Conservation (phyloP, 2,329 filamentous ascomycete species). For the Escovopsis weberi region DNA sequence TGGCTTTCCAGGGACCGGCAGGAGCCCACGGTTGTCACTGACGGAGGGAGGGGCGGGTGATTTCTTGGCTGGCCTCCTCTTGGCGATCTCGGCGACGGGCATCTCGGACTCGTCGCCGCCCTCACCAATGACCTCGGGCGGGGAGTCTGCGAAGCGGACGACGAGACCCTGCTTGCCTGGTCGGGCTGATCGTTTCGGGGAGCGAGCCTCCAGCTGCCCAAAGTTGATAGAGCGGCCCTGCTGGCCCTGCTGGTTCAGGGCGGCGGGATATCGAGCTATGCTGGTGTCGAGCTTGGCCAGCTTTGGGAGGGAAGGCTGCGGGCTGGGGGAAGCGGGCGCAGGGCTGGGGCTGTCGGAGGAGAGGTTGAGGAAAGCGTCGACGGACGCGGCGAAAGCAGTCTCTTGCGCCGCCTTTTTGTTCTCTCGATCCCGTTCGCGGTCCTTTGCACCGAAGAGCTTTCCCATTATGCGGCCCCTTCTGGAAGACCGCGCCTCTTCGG, state of each 20-base stretch:
- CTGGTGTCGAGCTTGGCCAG: conserved; percentile 43
- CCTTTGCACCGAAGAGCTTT: conserved; percentile 41
- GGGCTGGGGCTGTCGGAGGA: conserved; percentile 40
- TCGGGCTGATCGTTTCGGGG: conserved; percentile 29
- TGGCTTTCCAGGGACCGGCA: conserved; percentile 4
- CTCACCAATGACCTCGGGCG: conserved; percentile 74
- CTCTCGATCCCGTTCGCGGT: conserved; percentile 15
- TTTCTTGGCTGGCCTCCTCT: conserved; percentile 31
- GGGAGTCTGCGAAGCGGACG: conserved; percentile 59
- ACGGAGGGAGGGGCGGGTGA: conserved; percentile 17
- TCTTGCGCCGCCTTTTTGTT: conserved; percentile 15
- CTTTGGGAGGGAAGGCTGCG: conserved; percentile 28
- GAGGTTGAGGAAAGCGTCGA: conserved; percentile 46
- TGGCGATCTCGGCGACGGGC: conserved; percentile 57
- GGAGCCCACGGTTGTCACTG: conserved; percentile 6
- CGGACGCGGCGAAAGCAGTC: conserved; percentile 26
- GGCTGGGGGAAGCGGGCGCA: conserved; percentile 32
- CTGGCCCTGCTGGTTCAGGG: conserved; percentile 27
- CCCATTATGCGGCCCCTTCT: conserved; percentile 46
- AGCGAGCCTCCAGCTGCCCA: conserved; percentile 25
- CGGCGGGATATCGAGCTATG: conserved; percentile 41
- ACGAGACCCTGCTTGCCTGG: conserved; percentile 49
- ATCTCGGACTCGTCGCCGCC: conserved; percentile 76
- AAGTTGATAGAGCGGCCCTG: conserved; percentile 28
- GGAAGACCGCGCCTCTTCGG: conserved; percentile 26